These are phyloP conservation scores for Yarrowia hollandica DNA, from an alignment of 805 yeast species.

Conservation along the genomic window DNA sequence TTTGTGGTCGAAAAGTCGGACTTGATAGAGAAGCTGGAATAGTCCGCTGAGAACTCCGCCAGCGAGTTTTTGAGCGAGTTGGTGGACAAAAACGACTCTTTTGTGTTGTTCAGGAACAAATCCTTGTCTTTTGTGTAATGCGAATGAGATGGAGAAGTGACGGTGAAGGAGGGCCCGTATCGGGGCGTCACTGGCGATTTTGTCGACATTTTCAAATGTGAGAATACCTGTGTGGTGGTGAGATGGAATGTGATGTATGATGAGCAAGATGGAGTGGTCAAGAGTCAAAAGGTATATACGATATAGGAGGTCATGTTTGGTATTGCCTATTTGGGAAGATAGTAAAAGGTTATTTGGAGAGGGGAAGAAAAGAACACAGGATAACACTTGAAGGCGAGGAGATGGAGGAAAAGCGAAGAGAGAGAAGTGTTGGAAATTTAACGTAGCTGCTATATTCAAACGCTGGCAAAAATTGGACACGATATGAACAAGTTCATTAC, in stretches of 20 bases:
- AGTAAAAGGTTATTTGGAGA: not conserved
- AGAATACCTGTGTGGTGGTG: no score
- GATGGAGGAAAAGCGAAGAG: no score
- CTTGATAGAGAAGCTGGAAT: conserved; percentile 12
- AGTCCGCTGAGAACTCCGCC: conserved; percentile 1
- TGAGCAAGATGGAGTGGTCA: no score
- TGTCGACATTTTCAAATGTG: not conserved
- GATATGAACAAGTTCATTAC: no score
- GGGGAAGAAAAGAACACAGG: no score
- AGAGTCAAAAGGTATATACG: not conserved
- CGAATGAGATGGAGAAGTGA: conserved; percentile 10
- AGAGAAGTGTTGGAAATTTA: not conserved
- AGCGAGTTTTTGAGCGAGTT: not conserved
- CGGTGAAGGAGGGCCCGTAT: not conserved
- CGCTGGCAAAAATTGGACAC: no score
- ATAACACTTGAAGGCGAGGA: no score
- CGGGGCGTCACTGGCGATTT: conserved; percentile 11
- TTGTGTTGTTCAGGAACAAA: no score
- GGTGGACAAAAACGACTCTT: no score
- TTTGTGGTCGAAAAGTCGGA: conserved; percentile 3
- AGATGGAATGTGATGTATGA: no score
- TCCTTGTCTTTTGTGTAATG: not conserved
- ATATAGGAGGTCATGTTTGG: not conserved
- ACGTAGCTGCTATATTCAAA: no score
- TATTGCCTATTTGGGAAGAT: conserved; percentile 12